Conservation (phyloP, 805 yeast species). For the Hanseniaspora singularis region DNA sequence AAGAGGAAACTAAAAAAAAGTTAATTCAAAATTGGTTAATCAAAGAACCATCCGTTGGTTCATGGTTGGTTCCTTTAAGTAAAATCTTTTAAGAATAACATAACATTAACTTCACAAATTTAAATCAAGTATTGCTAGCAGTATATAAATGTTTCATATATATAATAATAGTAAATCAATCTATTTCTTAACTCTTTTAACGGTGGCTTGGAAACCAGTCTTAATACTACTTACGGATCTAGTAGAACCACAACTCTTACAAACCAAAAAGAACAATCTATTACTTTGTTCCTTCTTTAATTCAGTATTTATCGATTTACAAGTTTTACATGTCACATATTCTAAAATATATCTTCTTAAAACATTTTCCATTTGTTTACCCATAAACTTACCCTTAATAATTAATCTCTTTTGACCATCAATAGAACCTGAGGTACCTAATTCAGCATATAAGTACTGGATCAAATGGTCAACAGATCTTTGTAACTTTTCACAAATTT, state of each 20-base stretch:
- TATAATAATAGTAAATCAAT: constrained; percentile 6
- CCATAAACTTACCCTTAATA: constrained; percentile 96
- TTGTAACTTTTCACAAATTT: constrained; percentile 84
- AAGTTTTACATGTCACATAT: constrained; percentile 96
- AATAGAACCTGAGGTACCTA: constrained; percentile 98
- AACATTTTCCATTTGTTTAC: constrained; percentile 92
- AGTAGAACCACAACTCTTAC: constrained; percentile 95
- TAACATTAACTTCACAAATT: no score
- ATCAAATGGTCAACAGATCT: constrained; percentile 95
- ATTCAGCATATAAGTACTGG: constrained; percentile 91
- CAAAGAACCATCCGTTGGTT: constrained; percentile 9
- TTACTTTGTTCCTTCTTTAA: constrained; percentile 90
- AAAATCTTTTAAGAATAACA: constrained; percentile 6
- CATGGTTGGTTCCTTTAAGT: constrained; percentile 10
- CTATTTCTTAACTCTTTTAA: constrained; percentile 62
- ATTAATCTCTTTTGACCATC: constrained; percentile 96
- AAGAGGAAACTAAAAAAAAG: background rate
- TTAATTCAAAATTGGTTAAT: constrained; percentile 10
- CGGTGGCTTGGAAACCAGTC: constrained; percentile 99
- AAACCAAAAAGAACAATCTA: constrained; percentile 92
- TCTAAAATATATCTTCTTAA: constrained; percentile 92
- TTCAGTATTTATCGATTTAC: constrained; percentile 94
- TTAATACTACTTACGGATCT: constrained; percentile 94
- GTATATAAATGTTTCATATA: no score
- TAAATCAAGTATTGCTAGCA: no score